phyloP scores from a whole-genome alignment of 2,329 filamentous ascomycete species.

The Sporothrix protearum region DNA sequence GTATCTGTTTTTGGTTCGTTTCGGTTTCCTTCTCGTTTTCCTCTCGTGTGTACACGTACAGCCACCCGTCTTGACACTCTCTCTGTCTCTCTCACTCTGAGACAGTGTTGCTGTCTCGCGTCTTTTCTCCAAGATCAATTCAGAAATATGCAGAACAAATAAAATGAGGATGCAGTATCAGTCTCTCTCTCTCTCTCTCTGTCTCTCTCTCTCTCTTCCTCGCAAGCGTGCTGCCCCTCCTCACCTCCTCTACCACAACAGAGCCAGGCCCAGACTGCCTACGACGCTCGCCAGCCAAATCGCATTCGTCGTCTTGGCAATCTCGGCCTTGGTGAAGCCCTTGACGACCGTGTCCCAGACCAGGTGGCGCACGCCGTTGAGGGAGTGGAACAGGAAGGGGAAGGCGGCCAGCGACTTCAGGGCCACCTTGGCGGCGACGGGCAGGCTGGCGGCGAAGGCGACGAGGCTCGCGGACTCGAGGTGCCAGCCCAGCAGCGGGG shows the following conservation, averaged over 20 bases:
- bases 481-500: constrained; percentile 67
- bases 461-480: constrained; percentile 58
- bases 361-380: constrained; percentile 56
- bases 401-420: constrained; percentile 56
- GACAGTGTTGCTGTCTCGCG: neutral
- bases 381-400: constrained; percentile 57
- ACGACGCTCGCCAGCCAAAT: constrained; percentile 49
- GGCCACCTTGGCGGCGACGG: constrained; percentile 56
- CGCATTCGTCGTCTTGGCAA: constrained; percentile 46
- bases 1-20: neutral
- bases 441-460: constrained; percentile 56
- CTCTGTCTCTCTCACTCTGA: neutral
- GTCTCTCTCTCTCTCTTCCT: too few relatives aligned
- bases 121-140: neutral
- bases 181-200: too few relatives aligned
- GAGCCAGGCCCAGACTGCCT: constrained; percentile 45
- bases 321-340: constrained; percentile 49
- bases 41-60: constrained; percentile 1
- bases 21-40: neutral
- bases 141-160: neutral
- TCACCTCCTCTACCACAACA: constrained; percentile 35
- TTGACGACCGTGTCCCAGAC: constrained; percentile 47
- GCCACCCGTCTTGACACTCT: neutral
- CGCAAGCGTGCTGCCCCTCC: neutral
- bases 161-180: neutral